phyloP scores from a whole-genome alignment of 805 yeast species.

The Dipodascus albidus region DNA sequence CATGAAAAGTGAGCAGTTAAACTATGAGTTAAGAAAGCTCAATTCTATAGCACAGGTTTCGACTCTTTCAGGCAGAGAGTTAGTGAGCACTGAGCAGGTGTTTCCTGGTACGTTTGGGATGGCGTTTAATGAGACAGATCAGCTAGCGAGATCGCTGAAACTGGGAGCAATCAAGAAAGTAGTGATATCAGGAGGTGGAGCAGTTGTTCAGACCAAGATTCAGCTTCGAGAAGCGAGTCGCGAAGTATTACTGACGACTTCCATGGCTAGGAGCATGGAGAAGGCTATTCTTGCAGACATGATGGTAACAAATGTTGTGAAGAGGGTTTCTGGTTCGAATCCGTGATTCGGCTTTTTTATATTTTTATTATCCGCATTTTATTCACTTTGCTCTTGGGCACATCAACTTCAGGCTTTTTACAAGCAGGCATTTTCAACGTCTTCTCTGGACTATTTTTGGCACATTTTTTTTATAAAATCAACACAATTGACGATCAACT shows the following conservation, averaged over 20 bases:
- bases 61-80: not conserved
- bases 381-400: not conserved
- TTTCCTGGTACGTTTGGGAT: not conserved
- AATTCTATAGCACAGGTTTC: not conserved
- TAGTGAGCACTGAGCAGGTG: not conserved
- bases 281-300: not conserved
- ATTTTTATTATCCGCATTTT: not conserved
- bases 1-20: not conserved
- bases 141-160: conserved; percentile 1
- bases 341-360: not conserved
- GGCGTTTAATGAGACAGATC: conserved; percentile 3
- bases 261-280: not conserved
- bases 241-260: not conserved
- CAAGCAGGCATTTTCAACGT: too few relatives aligned
- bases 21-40: not conserved
- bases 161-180: not conserved
- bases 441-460: too few relatives aligned
- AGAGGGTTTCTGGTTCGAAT: not conserved
- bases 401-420: not conserved
- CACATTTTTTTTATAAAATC: too few relatives aligned
- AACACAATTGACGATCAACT: too few relatives aligned
- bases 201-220: conserved; percentile 2
- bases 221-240: not conserved
- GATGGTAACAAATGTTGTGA: not conserved
- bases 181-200: not conserved